Percentiles rank a stretch among this genome's conserved stretches.
phyloP scores from a whole-genome alignment of 805 yeast genomes.

The Yamadazyma paraphyllophila region DNA sequence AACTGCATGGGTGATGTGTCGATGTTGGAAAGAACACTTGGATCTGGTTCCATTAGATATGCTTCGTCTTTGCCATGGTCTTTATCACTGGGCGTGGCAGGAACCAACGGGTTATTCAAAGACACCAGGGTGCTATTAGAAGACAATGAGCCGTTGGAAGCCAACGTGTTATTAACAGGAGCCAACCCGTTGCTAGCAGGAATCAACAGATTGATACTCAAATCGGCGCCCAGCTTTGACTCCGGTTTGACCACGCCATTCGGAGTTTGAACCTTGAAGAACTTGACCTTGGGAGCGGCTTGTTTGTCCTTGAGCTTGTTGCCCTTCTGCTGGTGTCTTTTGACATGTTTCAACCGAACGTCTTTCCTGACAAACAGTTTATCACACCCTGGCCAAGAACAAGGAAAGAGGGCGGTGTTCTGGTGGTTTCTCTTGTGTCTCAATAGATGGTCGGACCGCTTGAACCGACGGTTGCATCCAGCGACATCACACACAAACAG shows the following conservation, averaged over 20 bases:
- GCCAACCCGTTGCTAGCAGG: no score
- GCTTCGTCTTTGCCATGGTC: not conserved
- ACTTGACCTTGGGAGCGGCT: slow-evolving; percentile 1
- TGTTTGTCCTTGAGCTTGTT: slow-evolving; percentile 1
- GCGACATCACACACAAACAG: slow-evolving; percentile 38
- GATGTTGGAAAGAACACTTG: not conserved
- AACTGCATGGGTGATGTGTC: slow-evolving; percentile 4
- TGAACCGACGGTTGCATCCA: slow-evolving; percentile 51
- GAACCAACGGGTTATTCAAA: not conserved
- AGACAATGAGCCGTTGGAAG: no score
- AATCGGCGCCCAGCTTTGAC: no score
- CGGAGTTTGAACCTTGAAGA: slow-evolving; percentile 7
- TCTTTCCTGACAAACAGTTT: slow-evolving; percentile 20
- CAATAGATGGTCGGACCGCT: slow-evolving; percentile 57
- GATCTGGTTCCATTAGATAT: slow-evolving; percentile 3
- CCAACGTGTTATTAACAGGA: not conserved
- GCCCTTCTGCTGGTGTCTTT: slow-evolving; percentile 8
- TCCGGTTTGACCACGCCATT: not conserved
- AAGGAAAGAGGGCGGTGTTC: slow-evolving; percentile 10
- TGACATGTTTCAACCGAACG: slow-evolving; percentile 19
- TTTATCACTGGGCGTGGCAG: not conserved
- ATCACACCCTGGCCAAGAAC: slow-evolving; percentile 19
- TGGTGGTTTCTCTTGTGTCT: slow-evolving; percentile 58
- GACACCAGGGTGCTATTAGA: no score
- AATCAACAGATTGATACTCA: no score